Base-by-base conservation (phyloP, 1,284 basidiomycete genomes). In the Veloboletus limbatus region DNA sequence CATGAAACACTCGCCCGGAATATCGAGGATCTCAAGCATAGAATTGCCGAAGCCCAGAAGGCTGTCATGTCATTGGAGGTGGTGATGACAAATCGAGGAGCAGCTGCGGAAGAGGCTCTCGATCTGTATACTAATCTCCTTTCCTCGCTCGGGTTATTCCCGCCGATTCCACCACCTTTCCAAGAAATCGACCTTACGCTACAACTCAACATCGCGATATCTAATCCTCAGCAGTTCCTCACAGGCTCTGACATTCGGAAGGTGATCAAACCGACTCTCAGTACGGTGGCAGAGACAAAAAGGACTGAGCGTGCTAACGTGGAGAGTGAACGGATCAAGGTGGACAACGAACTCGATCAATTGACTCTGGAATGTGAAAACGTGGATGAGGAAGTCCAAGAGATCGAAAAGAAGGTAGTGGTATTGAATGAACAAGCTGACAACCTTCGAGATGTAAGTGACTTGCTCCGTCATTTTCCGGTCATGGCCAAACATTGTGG, bases 311-410 rank as follows among this genome's bases (percentile, higher is more conserved):
- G 81, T 17, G 80, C 82, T n/a, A 66, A 76, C 26, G 67, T 90
- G 35, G 85, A 88, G 63, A 86, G 78, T 51, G 82, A 87, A 51
- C 77, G 78, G 28, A 87, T 91, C 52, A 80, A 77, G 52, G 73
- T 90, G 18, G 90, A 92, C 53, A 79, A 92, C 53, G 82, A 88
- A 52, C 76, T 88, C 10, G 89, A 92, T 58, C 77, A 84, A 53
- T 66, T 90, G 41, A 84, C 82, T 3, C 69, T 83, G 47, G 82
- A 89, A 52, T 85, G 85, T 61, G 89, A 92, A 63, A 84, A 86
- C 41, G 62, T 88, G 34, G 82, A 85, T 40, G 82, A 87, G 53
- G 86, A 90, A 55, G 79, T 83, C 22, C 69, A 69, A 31, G 81
- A 84, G 56, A 60, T 84, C 18, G 82, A 88, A 60, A 84, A 84